phyloP scores from a whole-genome alignment of 176 grass and related monocot species.

The Cenchrus americanus region DNA sequence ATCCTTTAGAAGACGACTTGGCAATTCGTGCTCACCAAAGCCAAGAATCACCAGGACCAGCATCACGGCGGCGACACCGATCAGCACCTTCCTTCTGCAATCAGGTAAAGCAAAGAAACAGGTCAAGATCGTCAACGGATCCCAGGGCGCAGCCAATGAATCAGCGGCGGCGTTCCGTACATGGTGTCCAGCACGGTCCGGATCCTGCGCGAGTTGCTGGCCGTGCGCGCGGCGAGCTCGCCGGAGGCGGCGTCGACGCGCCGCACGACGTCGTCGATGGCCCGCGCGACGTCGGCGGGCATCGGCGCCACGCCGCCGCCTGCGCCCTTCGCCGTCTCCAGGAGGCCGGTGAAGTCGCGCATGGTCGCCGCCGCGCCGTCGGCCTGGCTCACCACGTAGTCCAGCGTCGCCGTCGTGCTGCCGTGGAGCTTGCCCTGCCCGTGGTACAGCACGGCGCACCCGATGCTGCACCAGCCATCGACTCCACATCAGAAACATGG shows the following conservation, averaged over 20 bases:
- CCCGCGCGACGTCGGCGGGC: slow-evolving; percentile 22
- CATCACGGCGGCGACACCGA: slow-evolving; percentile 60
- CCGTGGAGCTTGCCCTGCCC: slow-evolving; percentile 67
- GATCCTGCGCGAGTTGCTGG: slow-evolving; percentile 70
- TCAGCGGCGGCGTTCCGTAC: slow-evolving; percentile 20
- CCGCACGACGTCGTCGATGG: slow-evolving; percentile 51
- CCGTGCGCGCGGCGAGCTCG: slow-evolving; percentile 51
- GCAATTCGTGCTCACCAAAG: slow-evolving; percentile 61
- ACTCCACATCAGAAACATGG: not conserved
- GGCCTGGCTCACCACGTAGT: slow-evolving; percentile 66
- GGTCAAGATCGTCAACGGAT: not conserved
- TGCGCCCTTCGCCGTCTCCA: slow-evolving; percentile 60
- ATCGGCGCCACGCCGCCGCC: slow-evolving; percentile 31
- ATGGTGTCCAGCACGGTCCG: slow-evolving; percentile 48
- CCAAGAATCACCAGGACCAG: slow-evolving; percentile 62
- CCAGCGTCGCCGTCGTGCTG: slow-evolving; percentile 60
- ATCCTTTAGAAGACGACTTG: not conserved
- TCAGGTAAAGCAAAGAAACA: not conserved
- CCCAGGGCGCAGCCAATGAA: not conserved
- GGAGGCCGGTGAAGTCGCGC: slow-evolving; percentile 48
- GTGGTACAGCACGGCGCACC: slow-evolving; percentile 68
- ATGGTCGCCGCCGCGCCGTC: slow-evolving; percentile 58
- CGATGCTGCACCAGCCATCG: slow-evolving; percentile 39
- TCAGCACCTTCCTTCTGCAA: slow-evolving; percentile 66
- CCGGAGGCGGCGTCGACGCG: slow-evolving; percentile 41